These are phyloP conservation scores for Thelephora aurantiotincta DNA, from an alignment of 768 basidiomycete species.

Conservation along the genomic window DNA sequence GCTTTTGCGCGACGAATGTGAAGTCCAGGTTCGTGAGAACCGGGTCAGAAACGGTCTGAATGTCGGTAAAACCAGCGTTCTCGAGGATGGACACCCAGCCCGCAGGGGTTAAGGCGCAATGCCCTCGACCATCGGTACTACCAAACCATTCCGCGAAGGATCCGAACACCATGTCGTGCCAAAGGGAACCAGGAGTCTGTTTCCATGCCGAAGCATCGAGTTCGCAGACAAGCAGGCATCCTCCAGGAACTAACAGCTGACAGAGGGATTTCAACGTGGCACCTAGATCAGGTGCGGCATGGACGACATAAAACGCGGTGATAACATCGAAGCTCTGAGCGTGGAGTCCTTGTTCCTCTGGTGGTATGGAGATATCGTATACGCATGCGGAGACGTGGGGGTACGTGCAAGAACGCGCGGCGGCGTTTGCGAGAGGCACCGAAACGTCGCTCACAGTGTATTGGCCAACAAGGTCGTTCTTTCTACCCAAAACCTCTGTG, in stretches of 20 bases:
- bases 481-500: background rate
- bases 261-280: slow-evolving; percentile 3
- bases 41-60: background rate
- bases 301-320: slow-evolving; percentile 9
- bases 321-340: slow-evolving; percentile 8
- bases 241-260: slow-evolving; percentile 10
- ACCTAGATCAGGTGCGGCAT: slow-evolving; percentile 6
- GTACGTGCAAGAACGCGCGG: background rate
- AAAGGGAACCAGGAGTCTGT: background rate
- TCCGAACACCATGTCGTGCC: slow-evolving; percentile 5
- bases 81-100: slow-evolving; percentile 1
- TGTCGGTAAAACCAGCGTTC: slow-evolving; percentile 1
- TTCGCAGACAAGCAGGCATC: slow-evolving; percentile 7
- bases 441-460: background rate
- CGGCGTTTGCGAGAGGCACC: background rate
- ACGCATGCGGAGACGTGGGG: background rate
- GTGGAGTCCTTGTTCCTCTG: slow-evolving; percentile 6
- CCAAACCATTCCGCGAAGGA: slow-evolving; percentile 10
- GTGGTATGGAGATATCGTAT: background rate
- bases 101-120: slow-evolving; percentile 2
- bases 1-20: background rate
- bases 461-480: background rate
- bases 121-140: slow-evolving; percentile 2
- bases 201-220: slow-evolving; percentile 2
- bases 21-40: background rate